Percentiles rank a stretch among this genome's conserved stretches.
Conservation (phyloP, 441 rosid species). For the Erysimum cheiri region DNA sequence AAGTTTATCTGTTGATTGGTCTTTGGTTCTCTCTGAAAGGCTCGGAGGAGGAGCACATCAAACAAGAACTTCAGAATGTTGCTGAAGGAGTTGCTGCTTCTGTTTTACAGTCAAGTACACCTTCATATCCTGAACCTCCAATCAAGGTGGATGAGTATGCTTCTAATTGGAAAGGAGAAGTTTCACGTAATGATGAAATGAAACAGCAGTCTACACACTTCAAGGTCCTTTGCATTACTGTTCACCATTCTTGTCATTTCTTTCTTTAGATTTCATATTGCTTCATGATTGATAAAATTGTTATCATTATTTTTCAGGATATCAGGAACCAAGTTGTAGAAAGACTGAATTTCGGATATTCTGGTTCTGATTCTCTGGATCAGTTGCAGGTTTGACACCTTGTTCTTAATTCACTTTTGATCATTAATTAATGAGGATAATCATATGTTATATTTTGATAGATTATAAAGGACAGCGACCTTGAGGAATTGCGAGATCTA, state of each 20-base stretch:
- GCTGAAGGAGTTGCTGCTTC: slow-evolving; percentile 13
- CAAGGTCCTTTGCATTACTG: not conserved
- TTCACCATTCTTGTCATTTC: not conserved
- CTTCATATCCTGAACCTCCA: slow-evolving; percentile 2
- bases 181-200: not conserved
- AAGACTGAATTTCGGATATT: not conserved
- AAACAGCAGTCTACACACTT: slow-evolving; percentile 6
- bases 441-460: not conserved
- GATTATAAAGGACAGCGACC: not conserved
- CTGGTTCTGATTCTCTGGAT: slow-evolving; percentile 17
- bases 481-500: slow-evolving; percentile 4
- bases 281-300: not conserved
- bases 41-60: slow-evolving; percentile 2
- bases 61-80: slow-evolving; percentile 9
- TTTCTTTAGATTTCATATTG: not conserved
- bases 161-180: not conserved
- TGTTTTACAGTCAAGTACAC: slow-evolving; percentile 14
- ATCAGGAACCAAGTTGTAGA: slow-evolving; percentile 12
- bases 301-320: not conserved
- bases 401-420: not conserved
- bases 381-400: slow-evolving; percentile 11
- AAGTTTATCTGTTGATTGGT: not conserved
- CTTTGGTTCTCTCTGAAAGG: not conserved
- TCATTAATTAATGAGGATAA: not conserved
- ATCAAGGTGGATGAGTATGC: not conserved